Evolutionary conservation across 345 rosid species (phyloP), one percentile per base, ranked within the genome.

Genomic region (Raphanus raphanistrum): DNA sequence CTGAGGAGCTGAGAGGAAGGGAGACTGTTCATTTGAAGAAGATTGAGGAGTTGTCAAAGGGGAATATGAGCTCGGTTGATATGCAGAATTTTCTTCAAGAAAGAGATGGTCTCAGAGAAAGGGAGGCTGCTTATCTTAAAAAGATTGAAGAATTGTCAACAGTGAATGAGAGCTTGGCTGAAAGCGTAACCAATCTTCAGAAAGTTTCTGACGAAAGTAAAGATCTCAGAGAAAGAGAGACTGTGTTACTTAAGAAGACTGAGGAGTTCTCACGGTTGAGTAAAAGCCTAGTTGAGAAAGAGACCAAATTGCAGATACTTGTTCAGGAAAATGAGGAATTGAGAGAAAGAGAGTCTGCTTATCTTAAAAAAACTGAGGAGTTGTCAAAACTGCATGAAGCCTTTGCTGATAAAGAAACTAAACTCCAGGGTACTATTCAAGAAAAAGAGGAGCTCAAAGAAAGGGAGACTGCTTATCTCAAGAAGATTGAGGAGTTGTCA

Each of bases 371-470:
- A 57, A 73, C 68, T 59, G 78, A 73, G 15, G 77, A 79, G 57
- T 27, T 79, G 25, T 79, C 82, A 26, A 59, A 66, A 29, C 6
- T 58, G 35, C n/a, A 45, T 8, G 74, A 73, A 60, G 36, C 74
- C 38, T 63, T 85, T 84, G 8, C 76, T 80, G 59, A 78, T 76
- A 75, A 81, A 89, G 84, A 77, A 87, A 13, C 88, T 84, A 70
- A 90, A 64, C 80, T 93, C 72, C 83, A 92, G 48, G 85, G 78
- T 75, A 81, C 81, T 82, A 86, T 87, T 57, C 88, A 86, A 73
- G 98, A 93, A 84, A 89, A 87, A 57, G 79, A 71, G 68, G 63
- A 79, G 41, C 67, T 64, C 13, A 78, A 48, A 43, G 77, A 71
- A 36, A 71, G 63, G 72, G 81, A 72, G 48, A 66, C 61, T 33